These are phyloP conservation scores for Amaranthus cruentus DNA, from an alignment of 148 eudicot species.

Conservation along the genomic window DNA sequence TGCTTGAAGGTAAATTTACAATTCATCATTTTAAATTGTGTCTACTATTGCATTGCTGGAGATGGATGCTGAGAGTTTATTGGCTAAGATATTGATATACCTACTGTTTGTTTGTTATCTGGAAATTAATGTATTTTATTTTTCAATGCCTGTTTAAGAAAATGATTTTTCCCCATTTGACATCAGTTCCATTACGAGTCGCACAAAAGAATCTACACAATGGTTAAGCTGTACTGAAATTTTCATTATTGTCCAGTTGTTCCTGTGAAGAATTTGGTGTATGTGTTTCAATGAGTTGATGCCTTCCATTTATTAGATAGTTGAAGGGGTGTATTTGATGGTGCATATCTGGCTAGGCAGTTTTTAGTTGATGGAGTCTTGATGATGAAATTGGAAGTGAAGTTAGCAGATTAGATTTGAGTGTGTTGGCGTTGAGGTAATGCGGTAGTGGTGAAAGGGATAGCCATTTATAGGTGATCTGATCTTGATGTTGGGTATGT, in stretches of 20 bases:
- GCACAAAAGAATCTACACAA: not conserved
- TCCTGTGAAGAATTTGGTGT: not conserved
- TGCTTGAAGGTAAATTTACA: conserved; percentile 63
- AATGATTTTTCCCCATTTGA: not conserved
- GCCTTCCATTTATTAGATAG: no score
- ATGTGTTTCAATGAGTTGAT: no score
- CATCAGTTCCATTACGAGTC: not conserved
- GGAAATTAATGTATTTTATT: no score
- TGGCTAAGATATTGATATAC: not conserved
- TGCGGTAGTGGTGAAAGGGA: not conserved
- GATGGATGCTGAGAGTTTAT: not conserved
- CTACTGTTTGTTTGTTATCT: no score
- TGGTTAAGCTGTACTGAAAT: not conserved
- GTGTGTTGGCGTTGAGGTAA: not conserved
- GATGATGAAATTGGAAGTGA: not conserved
- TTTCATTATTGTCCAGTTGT: not conserved
- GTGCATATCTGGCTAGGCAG: no score
- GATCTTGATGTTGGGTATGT: not conserved
- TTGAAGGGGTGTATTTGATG: no score
- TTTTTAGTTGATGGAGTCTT: not conserved
- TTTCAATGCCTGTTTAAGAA: not conserved
- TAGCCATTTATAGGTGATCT: not conserved
- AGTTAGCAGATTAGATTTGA: not conserved
- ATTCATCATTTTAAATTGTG: not conserved
- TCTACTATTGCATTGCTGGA: not conserved